Evolutionary conservation across 257 asterid genomes (phyloP).

Genomic region (Mitragyna speciosa): DNA sequence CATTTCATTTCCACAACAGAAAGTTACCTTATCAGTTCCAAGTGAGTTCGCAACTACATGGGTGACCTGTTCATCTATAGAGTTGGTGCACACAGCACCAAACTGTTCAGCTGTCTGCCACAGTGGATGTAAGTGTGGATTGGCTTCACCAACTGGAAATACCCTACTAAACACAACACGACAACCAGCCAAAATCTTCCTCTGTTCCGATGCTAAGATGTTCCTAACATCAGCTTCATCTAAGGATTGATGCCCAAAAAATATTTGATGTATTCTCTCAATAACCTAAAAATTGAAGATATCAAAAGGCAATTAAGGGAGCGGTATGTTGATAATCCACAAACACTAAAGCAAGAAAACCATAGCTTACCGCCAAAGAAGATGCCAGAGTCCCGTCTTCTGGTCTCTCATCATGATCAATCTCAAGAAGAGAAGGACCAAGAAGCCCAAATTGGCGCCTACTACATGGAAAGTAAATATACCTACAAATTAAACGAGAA

Average conservation of each 20-base stretch:
- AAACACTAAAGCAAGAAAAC: conserved; percentile 11
- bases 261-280: conserved; percentile 72
- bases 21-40: conserved; percentile 91
- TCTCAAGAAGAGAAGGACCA: conserved; percentile 96
- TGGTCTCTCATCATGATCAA: conserved; percentile 96
- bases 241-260: conserved; percentile 62
- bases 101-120: conserved; percentile 99
- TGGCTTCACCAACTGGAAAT: conserved; percentile 89
- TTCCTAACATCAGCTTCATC: conserved; percentile 90
- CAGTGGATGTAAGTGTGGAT: conserved; percentile 90
- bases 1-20: background rate
- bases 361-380: conserved; percentile 71
- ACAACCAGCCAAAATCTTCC: conserved; percentile 82
- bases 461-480: conserved; percentile 95
- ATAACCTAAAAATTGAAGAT: conserved; percentile 58
- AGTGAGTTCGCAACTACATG: conserved; percentile 95
- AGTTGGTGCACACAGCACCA: conserved; percentile 85
- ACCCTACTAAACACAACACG: conserved; percentile 91
- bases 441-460: conserved; percentile 93
- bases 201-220: conserved; percentile 85
- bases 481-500: conserved; percentile 43
- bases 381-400: conserved; percentile 97
- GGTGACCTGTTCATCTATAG: conserved; percentile 88
- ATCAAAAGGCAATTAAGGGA: conserved; percentile 16
- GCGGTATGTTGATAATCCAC: background rate